Conservation (phyloP, 2,329 filamentous ascomycete genomes). For the Fusarium sp. region DNA sequence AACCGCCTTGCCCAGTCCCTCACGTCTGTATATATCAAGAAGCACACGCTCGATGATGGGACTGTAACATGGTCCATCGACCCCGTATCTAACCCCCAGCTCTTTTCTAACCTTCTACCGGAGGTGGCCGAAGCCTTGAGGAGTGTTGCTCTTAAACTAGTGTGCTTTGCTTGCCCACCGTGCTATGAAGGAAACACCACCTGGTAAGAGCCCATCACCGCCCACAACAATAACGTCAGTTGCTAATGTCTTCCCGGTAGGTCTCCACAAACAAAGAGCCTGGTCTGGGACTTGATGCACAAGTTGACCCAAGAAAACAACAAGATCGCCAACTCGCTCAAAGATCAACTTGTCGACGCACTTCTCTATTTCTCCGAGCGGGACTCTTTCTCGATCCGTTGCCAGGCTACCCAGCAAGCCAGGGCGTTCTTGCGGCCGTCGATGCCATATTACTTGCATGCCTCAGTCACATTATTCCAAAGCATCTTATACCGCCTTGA, state of each 20-base stretch:
- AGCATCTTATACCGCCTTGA: constrained; percentile 41
- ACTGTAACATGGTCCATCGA: neutral
- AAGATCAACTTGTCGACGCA: neutral
- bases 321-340: neutral
- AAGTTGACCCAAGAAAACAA: neutral
- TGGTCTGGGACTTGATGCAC: neutral
- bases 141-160: constrained; percentile 27
- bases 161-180: constrained; percentile 43
- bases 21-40: constrained; percentile 2
- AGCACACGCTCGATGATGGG: neutral
- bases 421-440: constrained; percentile 30
- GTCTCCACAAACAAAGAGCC: neutral
- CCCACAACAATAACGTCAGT: neutral
- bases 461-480: constrained; percentile 41
- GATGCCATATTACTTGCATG: constrained; percentile 45
- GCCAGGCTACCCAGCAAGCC: constrained; percentile 28
- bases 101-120: neutral
- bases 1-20: constrained; percentile 16
- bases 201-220: constrained; percentile 29
- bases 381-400: constrained; percentile 37
- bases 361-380: constrained; percentile 17
- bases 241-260: neutral
- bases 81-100: neutral
- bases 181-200: constrained; percentile 43
- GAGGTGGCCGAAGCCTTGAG: neutral